These are phyloP conservation scores for Nemania bipapillata DNA, from an alignment of 2,329 filamentous ascomycete genomes.

Conservation along the genomic window DNA sequence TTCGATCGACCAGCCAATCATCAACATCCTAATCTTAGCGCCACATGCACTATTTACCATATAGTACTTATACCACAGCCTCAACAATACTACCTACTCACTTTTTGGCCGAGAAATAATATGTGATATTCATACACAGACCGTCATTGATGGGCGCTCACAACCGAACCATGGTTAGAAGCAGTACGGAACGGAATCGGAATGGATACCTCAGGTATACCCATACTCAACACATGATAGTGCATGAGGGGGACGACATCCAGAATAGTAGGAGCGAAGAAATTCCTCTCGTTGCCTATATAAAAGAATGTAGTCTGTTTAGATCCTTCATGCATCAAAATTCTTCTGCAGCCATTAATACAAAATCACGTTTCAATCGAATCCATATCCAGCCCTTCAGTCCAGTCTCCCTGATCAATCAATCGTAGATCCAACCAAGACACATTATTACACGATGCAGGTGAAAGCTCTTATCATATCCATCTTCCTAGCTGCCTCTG, in stretches of 20 bases:
- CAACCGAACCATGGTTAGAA: not conserved
- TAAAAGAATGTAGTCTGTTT: not conserved
- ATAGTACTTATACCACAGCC: not conserved
- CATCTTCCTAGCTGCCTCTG: slow-evolving; percentile 10
- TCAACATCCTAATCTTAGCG: not conserved
- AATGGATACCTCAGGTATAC: no score
- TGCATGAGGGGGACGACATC: not conserved
- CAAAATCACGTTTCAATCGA: not conserved
- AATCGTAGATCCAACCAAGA: not conserved
- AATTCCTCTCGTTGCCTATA: not conserved
- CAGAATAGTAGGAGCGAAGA: not conserved
- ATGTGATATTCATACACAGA: not conserved
- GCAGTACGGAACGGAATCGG: not conserved
- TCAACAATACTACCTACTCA: not conserved
- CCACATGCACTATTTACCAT: not conserved
- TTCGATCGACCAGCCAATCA: not conserved
- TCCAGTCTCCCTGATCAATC: not conserved
- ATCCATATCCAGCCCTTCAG: not conserved
- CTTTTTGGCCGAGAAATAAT: not conserved
- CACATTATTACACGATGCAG: slow-evolving; percentile 10
- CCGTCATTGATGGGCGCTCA: not conserved
- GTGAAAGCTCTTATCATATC: slow-evolving; percentile 9
- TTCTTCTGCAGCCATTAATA: not conserved
- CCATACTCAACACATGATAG: not conserved
- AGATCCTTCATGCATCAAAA: no score